phyloP scores from a whole-genome alignment of 345 rosid genomes.

The Euphorbia tirucalli region DNA sequence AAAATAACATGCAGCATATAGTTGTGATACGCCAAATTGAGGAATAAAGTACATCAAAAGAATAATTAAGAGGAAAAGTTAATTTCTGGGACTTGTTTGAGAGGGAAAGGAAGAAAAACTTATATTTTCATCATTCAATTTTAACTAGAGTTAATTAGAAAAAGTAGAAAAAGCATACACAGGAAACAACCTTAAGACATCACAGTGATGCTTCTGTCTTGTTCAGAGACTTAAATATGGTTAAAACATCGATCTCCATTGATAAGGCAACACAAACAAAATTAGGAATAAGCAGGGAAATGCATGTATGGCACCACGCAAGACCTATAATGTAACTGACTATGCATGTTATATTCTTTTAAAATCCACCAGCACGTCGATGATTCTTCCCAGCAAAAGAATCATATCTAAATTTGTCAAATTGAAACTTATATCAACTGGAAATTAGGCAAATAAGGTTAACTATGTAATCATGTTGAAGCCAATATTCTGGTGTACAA shows the following conservation, averaged over 20 bases:
- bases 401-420: no score
- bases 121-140: background rate
- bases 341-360: background rate
- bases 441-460: background rate
- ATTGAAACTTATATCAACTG: no score
- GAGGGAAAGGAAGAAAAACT: background rate
- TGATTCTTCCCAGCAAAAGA: background rate
- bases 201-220: background rate
- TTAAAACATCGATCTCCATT: background rate
- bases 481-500: background rate
- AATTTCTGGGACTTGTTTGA: background rate
- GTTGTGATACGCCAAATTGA: conserved; percentile 16
- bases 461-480: background rate
- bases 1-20: conserved; percentile 23
- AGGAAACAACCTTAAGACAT: background rate
- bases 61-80: background rate
- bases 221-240: background rate
- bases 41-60: background rate
- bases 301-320: background rate
- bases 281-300: background rate
- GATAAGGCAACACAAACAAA: background rate
- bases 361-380: background rate
- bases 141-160: background rate
- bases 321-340: background rate
- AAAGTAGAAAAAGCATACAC: background rate